Evolutionary conservation across 352 stramenopile species (phyloP).

Genomic region (Phytophthora fragariae): DNA sequence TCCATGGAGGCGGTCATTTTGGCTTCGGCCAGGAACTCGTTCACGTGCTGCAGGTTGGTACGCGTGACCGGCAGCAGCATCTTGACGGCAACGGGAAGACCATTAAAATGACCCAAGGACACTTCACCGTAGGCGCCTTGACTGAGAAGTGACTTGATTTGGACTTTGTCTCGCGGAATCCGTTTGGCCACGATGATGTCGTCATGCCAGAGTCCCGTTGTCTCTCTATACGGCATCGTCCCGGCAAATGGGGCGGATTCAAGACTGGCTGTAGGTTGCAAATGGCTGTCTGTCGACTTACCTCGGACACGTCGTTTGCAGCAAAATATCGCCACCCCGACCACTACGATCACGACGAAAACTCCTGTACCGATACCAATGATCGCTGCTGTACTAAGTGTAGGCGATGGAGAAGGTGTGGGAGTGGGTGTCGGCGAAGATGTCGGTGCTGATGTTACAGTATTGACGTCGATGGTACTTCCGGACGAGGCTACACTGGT

Average conservation of each 20-base stretch:
- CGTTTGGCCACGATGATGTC: constrained; percentile 36
- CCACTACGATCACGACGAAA: neutral
- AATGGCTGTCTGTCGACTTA: constrained; percentile 14
- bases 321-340: constrained; percentile 10
- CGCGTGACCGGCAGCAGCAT: constrained; percentile 42
- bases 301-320: neutral
- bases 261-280: constrained; percentile 14
- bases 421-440: neutral
- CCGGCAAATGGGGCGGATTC: neutral
- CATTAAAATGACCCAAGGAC: constrained; percentile 43
- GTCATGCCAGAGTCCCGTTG: constrained; percentile 37
- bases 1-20: constrained; percentile 44
- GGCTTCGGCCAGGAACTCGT: constrained; percentile 46
- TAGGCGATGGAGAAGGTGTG: neutral
- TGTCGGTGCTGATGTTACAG: neutral
- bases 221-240: neutral
- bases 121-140: constrained; percentile 58
- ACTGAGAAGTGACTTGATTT: constrained; percentile 27
- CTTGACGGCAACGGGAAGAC: constrained; percentile 52
- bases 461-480: neutral
- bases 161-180: constrained; percentile 40
- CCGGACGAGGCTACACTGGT: neutral
- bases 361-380: constrained; percentile 3
- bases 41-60: constrained; percentile 41
- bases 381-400: constrained; percentile 7